Evolutionary conservation across 2,329 filamentous ascomycete species (phyloP), one percentile per base, ranked within the genome.

Genomic region (Venturia carpophila): DNA sequence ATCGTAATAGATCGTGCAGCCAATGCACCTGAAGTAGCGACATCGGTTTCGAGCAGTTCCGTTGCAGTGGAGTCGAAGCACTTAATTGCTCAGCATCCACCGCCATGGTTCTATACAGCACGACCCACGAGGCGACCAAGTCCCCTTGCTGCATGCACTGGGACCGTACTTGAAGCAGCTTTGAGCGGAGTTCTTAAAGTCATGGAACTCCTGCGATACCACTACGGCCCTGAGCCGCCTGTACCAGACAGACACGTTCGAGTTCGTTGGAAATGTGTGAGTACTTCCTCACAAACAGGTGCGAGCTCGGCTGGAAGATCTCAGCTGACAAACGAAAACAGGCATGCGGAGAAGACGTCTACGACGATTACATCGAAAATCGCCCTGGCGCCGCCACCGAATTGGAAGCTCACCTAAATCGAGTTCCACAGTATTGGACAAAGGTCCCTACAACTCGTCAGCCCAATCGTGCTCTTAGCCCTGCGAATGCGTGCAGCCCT

Each of bases 311-410:
- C 17, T n/a, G 37, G 45, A 15, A 10, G 39, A 41, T 61, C 21
- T 62, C 39, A 42, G 17, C 67, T 68, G 60, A 68, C 47, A 55
- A 11, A 3, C 1, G 24, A 45, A n/a, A 2, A 11, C 34, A 74
- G 72, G 69, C 70, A 21, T 76, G 73, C 60, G 74, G 74, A 24
- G 69, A 73, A 30, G 52, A 68, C 1, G 68, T 77, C 7, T 73
- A 76, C 64, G 76, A 78, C 62, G 76, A 78, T 68, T 77, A 74
- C 61, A 68, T 74, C 58, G 76, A 78, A 67, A 66, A 68, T 19
- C 70, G 73, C 37, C 69, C 71, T 5, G 76, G 76, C 21, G 76
- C 75, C 55, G 75, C 75, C 11, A 70, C 73, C 13, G 71, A 74
- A n/a, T 68, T 78, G 0, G 75, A 76, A 70, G 71, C 71, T 1